A percentile compares a stretch with the other conserved stretches of the same genome.
Evolutionary conservation across 768 basidiomycete genomes (phyloP).

Genomic region (Punctularia strigosozonata): DNA sequence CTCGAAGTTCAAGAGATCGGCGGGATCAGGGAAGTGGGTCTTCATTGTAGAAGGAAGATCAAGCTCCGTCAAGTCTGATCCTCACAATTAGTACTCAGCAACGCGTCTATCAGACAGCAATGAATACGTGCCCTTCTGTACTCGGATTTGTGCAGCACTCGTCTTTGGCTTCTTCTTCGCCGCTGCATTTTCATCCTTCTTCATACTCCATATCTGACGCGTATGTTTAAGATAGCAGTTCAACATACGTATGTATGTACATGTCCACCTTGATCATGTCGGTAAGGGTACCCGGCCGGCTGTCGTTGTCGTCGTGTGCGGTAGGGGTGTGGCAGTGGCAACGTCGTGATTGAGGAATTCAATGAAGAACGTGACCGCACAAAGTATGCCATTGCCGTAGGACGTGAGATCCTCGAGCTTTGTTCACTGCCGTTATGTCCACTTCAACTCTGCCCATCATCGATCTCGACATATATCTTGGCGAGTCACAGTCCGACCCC

Average conservation of each 20-base stretch:
- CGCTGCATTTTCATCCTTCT: constrained; percentile 97
- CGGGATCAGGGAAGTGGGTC: constrained; percentile 85
- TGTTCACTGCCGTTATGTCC: constrained; percentile 20
- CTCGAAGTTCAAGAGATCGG: constrained; percentile 92
- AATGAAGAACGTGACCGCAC: too few species aligned
- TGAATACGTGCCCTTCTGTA: constrained; percentile 81
- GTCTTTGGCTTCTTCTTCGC: constrained; percentile 98
- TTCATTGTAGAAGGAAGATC: constrained; percentile 95
- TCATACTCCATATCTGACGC: constrained; percentile 93
- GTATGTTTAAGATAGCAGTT: constrained; percentile 1
- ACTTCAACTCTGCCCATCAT: constrained; percentile 55
- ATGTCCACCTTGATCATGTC: constrained; percentile 33
- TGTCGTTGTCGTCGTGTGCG: too few species aligned
- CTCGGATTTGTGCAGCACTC: constrained; percentile 93
- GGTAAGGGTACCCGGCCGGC: too few species aligned
- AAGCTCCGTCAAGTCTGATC: constrained; percentile 85
- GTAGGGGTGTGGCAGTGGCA: too few species aligned
- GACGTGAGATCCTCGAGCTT: too few species aligned
- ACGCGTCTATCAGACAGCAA: background rate
- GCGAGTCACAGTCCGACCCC: constrained; percentile 24
- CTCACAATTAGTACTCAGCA: background rate
- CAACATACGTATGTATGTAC: background rate
- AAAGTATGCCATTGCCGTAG: too few species aligned
- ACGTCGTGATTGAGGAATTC: too few species aligned
- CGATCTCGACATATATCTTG: constrained; percentile 69